Evolutionary conservation across 2,329 filamentous ascomycete species (phyloP), one percentile per base, ranked within the genome.

Genomic region (Rasamsonia emersonii): DNA sequence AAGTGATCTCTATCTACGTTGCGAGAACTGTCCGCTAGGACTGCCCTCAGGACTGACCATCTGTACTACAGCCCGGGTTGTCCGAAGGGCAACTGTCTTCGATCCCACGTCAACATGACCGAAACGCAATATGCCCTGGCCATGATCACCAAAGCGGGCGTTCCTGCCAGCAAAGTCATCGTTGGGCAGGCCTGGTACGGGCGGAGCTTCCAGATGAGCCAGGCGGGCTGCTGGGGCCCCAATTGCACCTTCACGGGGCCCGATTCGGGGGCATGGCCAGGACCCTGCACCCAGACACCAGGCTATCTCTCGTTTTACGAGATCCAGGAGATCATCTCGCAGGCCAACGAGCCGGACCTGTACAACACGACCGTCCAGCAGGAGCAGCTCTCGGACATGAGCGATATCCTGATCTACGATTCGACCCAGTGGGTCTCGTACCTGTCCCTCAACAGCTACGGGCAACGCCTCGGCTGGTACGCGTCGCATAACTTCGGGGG

Each of bases 41-140:
- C n/a, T n/a, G n/a, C n/a, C n/a, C n/a, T n/a, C n/a, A n/a, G n/a
- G n/a, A n/a, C n/a, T n/a, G n/a, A n/a, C n/a, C n/a, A n/a, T n/a
- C n/a, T n/a, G n/a, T n/a, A n/a, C n/a, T n/a, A n/a, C n/a, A n/a
- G n/a, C 2, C 19, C 24, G 3, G 50, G 47, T 4, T 57, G 53
- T 25, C 28, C 32, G 3, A 15, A 8, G 11, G 46, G 48, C 3
- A 49, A 48, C 28, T 54, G 61, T 26, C 45, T 63, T 1, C 53
- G 58, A 1, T 53, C 47, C 0, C 57, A 63, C 36, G 45, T 61
- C 40, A 64, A 64, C 44, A 35, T 47, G 24, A 64, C 59, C 1
- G 57, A 63, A 32, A 59, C 56, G 0, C 29, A 35, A 0, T 38
- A 44, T 10, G 37, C 58, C 1, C 40, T 64, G 5, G 39, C 51